Percentiles rank a stretch among this genome's conserved stretches.
Conservation (phyloP, 2,329 filamentous ascomycete species). For the Myriosclerotinia scirpicola region DNA sequence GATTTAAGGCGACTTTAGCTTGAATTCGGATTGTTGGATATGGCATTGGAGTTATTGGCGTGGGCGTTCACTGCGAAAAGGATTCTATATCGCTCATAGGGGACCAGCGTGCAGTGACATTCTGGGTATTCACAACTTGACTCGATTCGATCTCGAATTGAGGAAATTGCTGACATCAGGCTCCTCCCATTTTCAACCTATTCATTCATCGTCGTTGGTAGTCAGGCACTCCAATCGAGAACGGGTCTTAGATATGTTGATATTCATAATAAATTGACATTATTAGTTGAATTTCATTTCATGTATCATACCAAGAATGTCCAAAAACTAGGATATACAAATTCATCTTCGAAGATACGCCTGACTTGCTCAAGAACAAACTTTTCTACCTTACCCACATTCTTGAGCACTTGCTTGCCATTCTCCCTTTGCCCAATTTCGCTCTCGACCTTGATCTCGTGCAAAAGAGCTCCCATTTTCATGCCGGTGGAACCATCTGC, state of each 20-base stretch:
- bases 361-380: conserved; percentile 96
- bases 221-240: not conserved
- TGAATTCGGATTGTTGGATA: conserved; percentile 19
- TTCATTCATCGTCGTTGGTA: not conserved
- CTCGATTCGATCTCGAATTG: not conserved
- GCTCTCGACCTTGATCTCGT: conserved; percentile 94
- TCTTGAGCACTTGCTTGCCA: conserved; percentile 93
- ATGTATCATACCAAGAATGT: conserved; percentile 75
- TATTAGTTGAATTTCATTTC: not conserved
- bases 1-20: conserved; percentile 66
- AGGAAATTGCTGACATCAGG: not conserved
- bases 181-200: not conserved
- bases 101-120: too few species aligned
- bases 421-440: conserved; percentile 93
- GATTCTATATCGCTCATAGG: too few species aligned
- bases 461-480: conserved; percentile 72
- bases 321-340: conserved; percentile 98
- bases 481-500: conserved; percentile 37
- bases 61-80: not conserved
- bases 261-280: not conserved
- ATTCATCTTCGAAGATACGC: conserved; percentile 96
- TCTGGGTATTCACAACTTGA: not conserved
- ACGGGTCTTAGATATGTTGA: not conserved
- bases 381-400: conserved; percentile 96
- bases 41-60: conserved; percentile 2